Percentiles rank a stretch among this genome's conserved stretches.
Conservation (phyloP, 345 rosid species). For the Syzygium oleosum region DNA sequence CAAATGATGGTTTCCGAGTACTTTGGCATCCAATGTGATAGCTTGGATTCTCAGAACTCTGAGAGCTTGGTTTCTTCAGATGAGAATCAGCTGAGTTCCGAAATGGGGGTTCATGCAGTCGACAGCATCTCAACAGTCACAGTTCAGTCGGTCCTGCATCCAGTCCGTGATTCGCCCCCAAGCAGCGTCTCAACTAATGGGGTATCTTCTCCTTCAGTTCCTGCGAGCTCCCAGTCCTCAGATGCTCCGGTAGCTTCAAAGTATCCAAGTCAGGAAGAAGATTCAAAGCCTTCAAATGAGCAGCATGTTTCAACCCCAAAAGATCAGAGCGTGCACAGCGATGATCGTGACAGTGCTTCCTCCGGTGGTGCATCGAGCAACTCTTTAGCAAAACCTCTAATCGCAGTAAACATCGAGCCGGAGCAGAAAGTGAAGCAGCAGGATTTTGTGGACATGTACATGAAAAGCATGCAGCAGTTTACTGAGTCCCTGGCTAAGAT, state of each 20-base stretch:
- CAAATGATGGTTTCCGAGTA: conserved; percentile 97
- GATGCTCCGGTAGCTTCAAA: conserved; percentile 18
- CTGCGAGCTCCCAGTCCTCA: conserved; percentile 54
- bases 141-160: conserved; percentile 35
- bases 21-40: conserved; percentile 50
- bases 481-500: conserved; percentile 98
- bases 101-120: conserved; percentile 23
- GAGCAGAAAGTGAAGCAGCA: conserved; percentile 84
- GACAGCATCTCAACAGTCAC: conserved; percentile 43
- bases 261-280: conserved; percentile 7
- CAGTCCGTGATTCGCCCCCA: conserved; percentile 66
- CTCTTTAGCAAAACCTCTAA: conserved; percentile 32
- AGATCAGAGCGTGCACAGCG: conserved; percentile 28
- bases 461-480: conserved; percentile 99
- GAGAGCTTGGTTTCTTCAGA: conserved; percentile 56
- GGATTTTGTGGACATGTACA: conserved; percentile 95
- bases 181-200: conserved; percentile 76
- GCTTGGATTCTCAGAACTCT: conserved; percentile 53
- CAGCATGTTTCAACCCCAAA: conserved; percentile 34
- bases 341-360: conserved; percentile 37
- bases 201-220: conserved; percentile 58
- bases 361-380: conserved; percentile 36
- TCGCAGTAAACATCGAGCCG: conserved; percentile 52
- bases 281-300: conserved; percentile 32
- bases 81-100: conserved; percentile 43